Base-by-base conservation (phyloP, 2,329 filamentous ascomycete genomes). In the Arthrobotrys musiformis region DNA sequence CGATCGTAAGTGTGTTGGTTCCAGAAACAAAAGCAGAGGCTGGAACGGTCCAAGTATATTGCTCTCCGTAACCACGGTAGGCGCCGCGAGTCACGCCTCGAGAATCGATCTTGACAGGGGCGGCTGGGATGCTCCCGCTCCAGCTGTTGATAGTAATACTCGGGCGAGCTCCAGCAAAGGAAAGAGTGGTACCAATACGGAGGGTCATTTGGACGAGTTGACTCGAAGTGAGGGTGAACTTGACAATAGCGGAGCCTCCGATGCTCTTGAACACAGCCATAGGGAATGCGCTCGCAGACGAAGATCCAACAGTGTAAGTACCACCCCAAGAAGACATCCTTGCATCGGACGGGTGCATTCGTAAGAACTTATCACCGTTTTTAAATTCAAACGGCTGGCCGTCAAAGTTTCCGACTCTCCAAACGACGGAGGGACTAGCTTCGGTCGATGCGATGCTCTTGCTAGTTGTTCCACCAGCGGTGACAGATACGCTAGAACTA, bases 281-380 rank as follows among this genome's bases (percentile, higher is more conserved):
- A 48, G 90, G 89, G 81, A 91, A 90, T 73, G 86, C 85, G 2
- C 83, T 83, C 0, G 86, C 81, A 4, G 83, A 81, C 24, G 86
- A 88, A 22, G 85, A 86, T 44, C 89, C 89, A 9, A 90, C 87
- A 1, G 87, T 90, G 83, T 89, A 90, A 0, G 89, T 90, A 0
- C 88, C 86, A 0, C 85, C 86, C 90, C 90, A 91, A 69, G 84
- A 84, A 26, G 84, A 83, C 89, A 91, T 91, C 80, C 90, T 87
- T 42, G 83, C 83, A 82, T 91, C 90, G 2, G 88, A 88, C 2
- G 90, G 90, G 81, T 92, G 90, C 90, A 91, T 91, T 62, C 89
- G 86, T 13, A 89, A 85, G 81, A 90, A 88, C 80, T 90, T 90
- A 67, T 87, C 89, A 13, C 89, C 89, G 81, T 92, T 91, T 79